Evolutionary conservation across 208 protist genomes (phyloP), one percentile per base, ranked within the genome.

Genomic region (Acanthamoeba triangularis): DNA sequence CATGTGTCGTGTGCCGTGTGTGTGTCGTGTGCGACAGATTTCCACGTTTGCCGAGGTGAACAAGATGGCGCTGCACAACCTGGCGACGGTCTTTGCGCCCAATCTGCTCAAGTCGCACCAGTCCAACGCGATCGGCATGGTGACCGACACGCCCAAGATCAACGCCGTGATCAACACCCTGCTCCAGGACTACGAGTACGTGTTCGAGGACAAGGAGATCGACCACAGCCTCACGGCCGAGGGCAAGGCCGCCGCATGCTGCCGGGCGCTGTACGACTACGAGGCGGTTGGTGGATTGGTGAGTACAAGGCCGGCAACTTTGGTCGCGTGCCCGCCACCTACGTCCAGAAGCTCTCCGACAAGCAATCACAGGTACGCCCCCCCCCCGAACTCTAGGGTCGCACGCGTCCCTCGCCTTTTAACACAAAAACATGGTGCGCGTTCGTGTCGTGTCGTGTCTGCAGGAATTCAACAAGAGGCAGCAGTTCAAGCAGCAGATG

Each of bases 121-220:
- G 69, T 78, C 69, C 69, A 78, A 78, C 69, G 69, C 87, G 28
- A 76, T 93, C 47, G 87, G 87, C 23, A 93, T 93, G 87, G 44
- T 93, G 61, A 41, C 63, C 30, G 88, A 93, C 49, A 93, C 88
- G 11, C 88, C 88, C 56, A 93, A 69, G 54, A 93, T 93, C 88
- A 93, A 93, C 88, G 35, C 61, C 52, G 30, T 93, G 61, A 41
- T 93, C 41, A 78, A 78, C 63, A 78, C 44, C 23, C 56, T 93
- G 30, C 18, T 76, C 28, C 56, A 76, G 44, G 88, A 93, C 37
- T 93, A 44, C 49, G 88, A 93, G 14, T 93, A 93, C 88, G 65
- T 93, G 25, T 93, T 93, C 35, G 30, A 54, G 88, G 88, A 59
- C 6, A 93, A 93, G 88, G 61, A 41, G 23, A 93, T 93, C 41